These are phyloP conservation scores for Aspergillus sp. DNA, from an alignment of 2,329 filamentous ascomycete genomes.

Conservation along the genomic window DNA sequence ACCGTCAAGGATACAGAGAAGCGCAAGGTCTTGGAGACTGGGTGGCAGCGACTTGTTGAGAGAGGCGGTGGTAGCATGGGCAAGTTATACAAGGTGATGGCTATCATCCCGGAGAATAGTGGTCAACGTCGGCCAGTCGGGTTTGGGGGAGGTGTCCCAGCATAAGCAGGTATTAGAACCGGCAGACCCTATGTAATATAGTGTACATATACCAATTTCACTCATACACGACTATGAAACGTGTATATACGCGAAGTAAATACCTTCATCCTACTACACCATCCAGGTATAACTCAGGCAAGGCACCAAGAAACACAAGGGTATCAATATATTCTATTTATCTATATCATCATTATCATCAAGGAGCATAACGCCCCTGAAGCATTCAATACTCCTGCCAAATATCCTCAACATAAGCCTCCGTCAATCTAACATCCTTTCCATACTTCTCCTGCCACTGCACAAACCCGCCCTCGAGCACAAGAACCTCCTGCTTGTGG, in stretches of 20 bases:
- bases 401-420: slow-evolving; percentile 79
- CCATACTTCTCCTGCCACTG: slow-evolving; percentile 85
- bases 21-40: slow-evolving; percentile 64
- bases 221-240: not conserved
- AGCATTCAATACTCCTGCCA: slow-evolving; percentile 61
- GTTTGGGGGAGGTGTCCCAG: slow-evolving; percentile 69
- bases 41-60: slow-evolving; percentile 83
- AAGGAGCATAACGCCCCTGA: not conserved
- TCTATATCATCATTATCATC: not conserved
- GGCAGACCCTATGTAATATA: slow-evolving; percentile 1
- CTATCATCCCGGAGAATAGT: slow-evolving; percentile 79
- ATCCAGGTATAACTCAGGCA: not conserved
- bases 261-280: not conserved
- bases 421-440: slow-evolving; percentile 74
- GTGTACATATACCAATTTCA: slow-evolving; percentile 1
- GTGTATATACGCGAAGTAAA: not conserved
- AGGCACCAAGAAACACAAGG: not conserved
- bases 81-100: slow-evolving; percentile 88
- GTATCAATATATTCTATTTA: not conserved
- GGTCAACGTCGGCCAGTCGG: slow-evolving; percentile 78
- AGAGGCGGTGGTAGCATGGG: slow-evolving; percentile 84
- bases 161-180: not conserved
- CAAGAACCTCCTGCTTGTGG: slow-evolving; percentile 68
- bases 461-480: slow-evolving; percentile 81
- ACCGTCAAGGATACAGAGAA: slow-evolving; percentile 51